A percentile compares a stretch with the other conserved stretches of the same genome.
Evolutionary conservation across 805 yeast genomes (phyloP).

Genomic region (Cyberlindnera petersonii): DNA sequence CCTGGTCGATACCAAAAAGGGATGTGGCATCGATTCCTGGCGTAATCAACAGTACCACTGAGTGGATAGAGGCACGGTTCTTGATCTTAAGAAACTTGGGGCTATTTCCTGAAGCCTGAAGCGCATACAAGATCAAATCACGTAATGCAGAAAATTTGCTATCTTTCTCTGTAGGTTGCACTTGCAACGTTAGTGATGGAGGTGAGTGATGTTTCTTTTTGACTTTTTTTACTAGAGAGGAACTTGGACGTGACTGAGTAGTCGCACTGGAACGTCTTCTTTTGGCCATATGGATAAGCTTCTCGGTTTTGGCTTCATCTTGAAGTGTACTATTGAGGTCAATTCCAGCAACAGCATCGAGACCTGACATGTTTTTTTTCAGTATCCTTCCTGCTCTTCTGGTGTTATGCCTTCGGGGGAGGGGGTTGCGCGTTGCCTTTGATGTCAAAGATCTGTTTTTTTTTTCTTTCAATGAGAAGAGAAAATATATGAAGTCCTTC

Average conservation of each 20-base stretch:
- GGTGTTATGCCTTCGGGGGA: too few species aligned
- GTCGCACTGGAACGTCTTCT: constrained; percentile 28
- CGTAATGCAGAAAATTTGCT: constrained; percentile 16
- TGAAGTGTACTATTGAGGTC: constrained; percentile 5
- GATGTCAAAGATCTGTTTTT: too few species aligned
- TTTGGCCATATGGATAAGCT: constrained; percentile 9
- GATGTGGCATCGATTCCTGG: constrained; percentile 58
- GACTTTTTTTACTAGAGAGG: too few species aligned
- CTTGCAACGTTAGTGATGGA: neutral
- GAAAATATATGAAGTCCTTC: too few species aligned
- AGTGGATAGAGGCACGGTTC: constrained; percentile 45
- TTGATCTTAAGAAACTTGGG: constrained; percentile 47
- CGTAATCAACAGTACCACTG: constrained; percentile 53
- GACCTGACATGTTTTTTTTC: neutral
- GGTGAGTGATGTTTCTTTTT: constrained; percentile 2
- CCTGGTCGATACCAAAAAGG: constrained; percentile 26
- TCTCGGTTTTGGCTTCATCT: constrained; percentile 2
- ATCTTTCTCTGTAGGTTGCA: constrained; percentile 1
- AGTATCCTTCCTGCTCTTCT: too few species aligned
- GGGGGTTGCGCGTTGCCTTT: too few species aligned
- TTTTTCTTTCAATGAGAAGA: too few species aligned
- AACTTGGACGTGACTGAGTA: constrained; percentile 4
- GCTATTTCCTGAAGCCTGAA: constrained; percentile 27
- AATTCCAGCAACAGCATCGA: constrained; percentile 9
- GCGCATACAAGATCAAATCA: constrained; percentile 27